These are phyloP conservation scores for Beauveria scarabaeidicola DNA, from an alignment of 2,329 filamentous ascomycete species.

Conservation along the genomic window DNA sequence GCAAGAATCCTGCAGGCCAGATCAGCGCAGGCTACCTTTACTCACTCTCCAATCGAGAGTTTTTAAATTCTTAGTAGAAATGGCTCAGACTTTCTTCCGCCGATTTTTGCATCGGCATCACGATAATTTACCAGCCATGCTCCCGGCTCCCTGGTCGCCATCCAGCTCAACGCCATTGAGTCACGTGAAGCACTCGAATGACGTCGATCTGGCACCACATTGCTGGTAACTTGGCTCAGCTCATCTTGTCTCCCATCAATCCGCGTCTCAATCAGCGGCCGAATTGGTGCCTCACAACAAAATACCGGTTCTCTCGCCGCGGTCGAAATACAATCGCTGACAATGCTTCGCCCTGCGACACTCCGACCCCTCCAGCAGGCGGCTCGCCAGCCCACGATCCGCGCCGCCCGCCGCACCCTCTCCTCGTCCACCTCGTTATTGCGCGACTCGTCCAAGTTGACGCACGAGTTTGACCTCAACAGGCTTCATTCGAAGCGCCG, in stretches of 20 bases:
- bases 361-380: conserved; percentile 18
- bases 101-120: no score
- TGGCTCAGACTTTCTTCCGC: no score
- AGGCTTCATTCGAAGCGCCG: conserved; percentile 37
- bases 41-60: no score
- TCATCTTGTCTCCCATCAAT: not conserved
- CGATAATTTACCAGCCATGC: no score
- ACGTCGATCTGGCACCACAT: conserved; percentile 7
- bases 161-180: not conserved
- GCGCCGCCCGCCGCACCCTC: conserved; percentile 19
- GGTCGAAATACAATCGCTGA: conserved; percentile 8
- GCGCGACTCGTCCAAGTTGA: conserved; percentile 24
- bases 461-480: conserved; percentile 42
- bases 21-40: no score
- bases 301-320: not conserved
- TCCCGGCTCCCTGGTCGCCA: not conserved
- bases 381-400: conserved; percentile 10
- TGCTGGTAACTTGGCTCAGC: not conserved
- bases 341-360: conserved; percentile 23
- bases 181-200: conserved; percentile 1
- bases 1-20: no score
- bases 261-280: conserved; percentile 1
- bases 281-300: not conserved
- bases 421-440: conserved; percentile 23
- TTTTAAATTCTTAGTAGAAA: no score